Evolutionary conservation across 768 basidiomycete genomes (phyloP).

Genomic region (Kwoniella sp.): DNA sequence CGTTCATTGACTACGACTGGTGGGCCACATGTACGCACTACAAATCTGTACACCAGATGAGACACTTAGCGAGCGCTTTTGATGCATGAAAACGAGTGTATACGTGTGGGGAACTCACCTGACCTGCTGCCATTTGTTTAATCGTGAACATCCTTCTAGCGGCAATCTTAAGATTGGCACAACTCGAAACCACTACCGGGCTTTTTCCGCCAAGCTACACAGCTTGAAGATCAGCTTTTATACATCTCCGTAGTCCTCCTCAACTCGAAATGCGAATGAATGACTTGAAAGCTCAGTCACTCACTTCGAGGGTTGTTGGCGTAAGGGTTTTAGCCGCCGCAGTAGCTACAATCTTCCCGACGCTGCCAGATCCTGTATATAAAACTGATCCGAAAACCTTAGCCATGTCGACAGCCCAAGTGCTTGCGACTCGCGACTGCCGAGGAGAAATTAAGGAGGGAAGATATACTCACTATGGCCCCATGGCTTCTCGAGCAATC

Average conservation of each 20-base stretch:
- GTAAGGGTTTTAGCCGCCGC: slow-evolving; percentile 55
- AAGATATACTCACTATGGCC: slow-evolving; percentile 51
- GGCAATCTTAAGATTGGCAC: slow-evolving; percentile 46
- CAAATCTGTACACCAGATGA: slow-evolving; percentile 19
- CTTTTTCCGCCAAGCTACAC: slow-evolving; percentile 54
- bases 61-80: too few species aligned
- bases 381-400: slow-evolving; percentile 35
- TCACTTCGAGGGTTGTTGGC: slow-evolving; percentile 54
- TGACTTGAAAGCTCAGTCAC: not conserved
- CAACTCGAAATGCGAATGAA: too few species aligned
- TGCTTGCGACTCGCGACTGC: too few species aligned
- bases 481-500: slow-evolving; percentile 50
- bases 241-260: not conserved
- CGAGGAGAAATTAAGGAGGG: too few species aligned
- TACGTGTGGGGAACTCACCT: slow-evolving; percentile 29
- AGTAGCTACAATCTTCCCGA: slow-evolving; percentile 51
- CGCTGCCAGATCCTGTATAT: slow-evolving; percentile 52
- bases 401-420: not conserved
- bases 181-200: slow-evolving; percentile 50
- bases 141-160: slow-evolving; percentile 51
- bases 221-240: not conserved
- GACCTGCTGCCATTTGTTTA: slow-evolving; percentile 47
- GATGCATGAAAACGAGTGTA: not conserved
- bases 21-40: slow-evolving; percentile 11
- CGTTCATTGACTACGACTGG: too few species aligned